phyloP scores from a whole-genome alignment of 768 basidiomycete genomes.

The Austroboletus eburneus region DNA sequence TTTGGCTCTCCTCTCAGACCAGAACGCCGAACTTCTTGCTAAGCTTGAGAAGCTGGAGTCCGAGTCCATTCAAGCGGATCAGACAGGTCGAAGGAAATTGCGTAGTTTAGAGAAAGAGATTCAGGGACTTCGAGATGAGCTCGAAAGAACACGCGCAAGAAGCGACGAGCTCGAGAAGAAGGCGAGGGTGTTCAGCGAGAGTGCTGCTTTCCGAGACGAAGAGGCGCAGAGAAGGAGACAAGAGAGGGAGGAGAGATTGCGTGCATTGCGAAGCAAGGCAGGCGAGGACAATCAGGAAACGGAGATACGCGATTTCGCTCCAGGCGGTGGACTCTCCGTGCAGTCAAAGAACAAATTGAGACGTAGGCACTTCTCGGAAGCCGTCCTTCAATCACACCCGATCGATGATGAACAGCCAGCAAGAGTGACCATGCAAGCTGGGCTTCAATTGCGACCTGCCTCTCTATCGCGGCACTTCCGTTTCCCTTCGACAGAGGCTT shows the following conservation, averaged over 20 bases:
- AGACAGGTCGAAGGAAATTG: constrained; percentile 62
- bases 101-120: constrained; percentile 80
- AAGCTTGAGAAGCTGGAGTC: constrained; percentile 74
- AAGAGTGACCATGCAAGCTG: constrained; percentile 16
- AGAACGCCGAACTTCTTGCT: constrained; percentile 74
- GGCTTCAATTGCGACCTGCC: constrained; percentile 23
- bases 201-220: constrained; percentile 24
- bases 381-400: constrained; percentile 8
- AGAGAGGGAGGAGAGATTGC: constrained; percentile 49
- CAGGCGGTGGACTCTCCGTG: constrained; percentile 42
- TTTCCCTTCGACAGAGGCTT: constrained; percentile 6
- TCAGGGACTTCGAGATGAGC: constrained; percentile 62
- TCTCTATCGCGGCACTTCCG: constrained; percentile 22
- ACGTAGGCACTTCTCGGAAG: constrained; percentile 31
- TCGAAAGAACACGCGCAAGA: constrained; percentile 69
- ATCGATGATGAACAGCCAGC: constrained; percentile 16
- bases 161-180: constrained; percentile 71
- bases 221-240: constrained; percentile 27
- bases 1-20: constrained; percentile 68
- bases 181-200: constrained; percentile 40
- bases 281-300: constrained; percentile 28
- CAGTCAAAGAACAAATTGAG: constrained; percentile 17
- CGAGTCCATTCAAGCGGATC: constrained; percentile 64
- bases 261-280: constrained; percentile 44
- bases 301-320: constrained; percentile 57